Conservation (phyloP, 139 green algal genomes). For the Closterium sp. region DNA sequence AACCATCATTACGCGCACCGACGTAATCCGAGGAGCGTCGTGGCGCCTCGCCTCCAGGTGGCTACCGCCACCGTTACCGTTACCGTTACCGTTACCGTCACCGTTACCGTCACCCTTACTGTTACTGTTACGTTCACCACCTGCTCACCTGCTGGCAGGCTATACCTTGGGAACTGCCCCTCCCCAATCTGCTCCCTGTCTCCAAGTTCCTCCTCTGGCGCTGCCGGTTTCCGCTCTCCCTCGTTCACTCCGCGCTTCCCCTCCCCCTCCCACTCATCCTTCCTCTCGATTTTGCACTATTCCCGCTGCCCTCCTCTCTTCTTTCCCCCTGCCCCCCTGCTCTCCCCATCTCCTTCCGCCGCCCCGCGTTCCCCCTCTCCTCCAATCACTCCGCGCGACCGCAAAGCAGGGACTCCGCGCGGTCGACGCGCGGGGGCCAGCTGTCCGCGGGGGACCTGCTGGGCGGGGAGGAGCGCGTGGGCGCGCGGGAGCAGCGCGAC, state of each 20-base stretch:
- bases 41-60: conserved; percentile 34
- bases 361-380: neutral
- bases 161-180: too few relatives aligned
- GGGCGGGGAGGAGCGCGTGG: conserved; percentile 1
- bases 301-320: neutral
- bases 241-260: too few relatives aligned
- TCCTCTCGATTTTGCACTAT: too few relatives aligned
- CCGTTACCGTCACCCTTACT: too few relatives aligned
- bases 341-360: neutral
- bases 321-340: neutral
- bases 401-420: neutral
- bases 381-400: neutral
- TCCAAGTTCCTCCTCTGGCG: too few relatives aligned
- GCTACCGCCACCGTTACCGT: too few relatives aligned
- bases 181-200: too few relatives aligned
- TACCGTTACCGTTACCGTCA: too few relatives aligned
- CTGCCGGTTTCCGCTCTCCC: too few relatives aligned
- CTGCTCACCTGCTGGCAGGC: too few relatives aligned
- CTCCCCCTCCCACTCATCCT: too few relatives aligned
- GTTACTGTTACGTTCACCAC: too few relatives aligned
- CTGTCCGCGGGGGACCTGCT: conserved; percentile 6
- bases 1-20: conserved; percentile 48
- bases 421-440: conserved; percentile 29
- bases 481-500: neutral
- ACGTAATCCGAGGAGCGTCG: conserved; percentile 39